A percentile compares a stretch with the other conserved stretches of the same genome.
Evolutionary conservation across 1,284 basidiomycete species (phyloP).

Genomic region (Trichosporon ovoides): DNA sequence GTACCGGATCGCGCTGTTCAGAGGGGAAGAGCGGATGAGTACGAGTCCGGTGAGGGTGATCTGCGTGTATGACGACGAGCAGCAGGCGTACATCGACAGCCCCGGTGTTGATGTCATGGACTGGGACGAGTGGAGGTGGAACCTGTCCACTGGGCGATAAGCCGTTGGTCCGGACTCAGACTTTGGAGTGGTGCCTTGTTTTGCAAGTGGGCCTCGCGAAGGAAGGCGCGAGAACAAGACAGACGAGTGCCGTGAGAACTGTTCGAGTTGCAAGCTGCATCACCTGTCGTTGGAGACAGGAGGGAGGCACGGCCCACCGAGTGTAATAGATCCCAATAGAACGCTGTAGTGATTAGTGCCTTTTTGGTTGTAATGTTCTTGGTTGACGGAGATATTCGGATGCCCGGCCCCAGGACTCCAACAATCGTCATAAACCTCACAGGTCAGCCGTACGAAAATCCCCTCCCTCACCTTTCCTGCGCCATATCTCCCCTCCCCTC

Average conservation of each 20-base stretch:
- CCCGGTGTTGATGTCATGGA: conserved; percentile 31
- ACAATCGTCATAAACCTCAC: conserved; percentile 18
- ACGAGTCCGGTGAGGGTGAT: conserved; percentile 32
- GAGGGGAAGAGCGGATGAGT: conserved; percentile 24
- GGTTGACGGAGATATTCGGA: neutral
- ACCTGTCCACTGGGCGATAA: too few relatives aligned
- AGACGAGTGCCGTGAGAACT: too few relatives aligned
- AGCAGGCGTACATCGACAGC: conserved; percentile 29
- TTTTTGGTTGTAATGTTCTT: conserved; percentile 1
- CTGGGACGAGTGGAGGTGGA: conserved; percentile 42
- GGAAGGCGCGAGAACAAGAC: too few relatives aligned
- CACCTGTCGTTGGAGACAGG: too few relatives aligned
- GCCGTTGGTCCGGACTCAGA: too few relatives aligned
- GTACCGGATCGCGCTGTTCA: conserved; percentile 35
- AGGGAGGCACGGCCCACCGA: too few relatives aligned
- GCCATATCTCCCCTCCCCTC: too few relatives aligned
- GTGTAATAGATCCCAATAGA: too few relatives aligned
- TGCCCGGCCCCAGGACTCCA: conserved; percentile 17
- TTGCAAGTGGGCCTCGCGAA: too few relatives aligned
- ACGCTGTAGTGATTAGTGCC: neutral
- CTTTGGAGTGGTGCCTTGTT: too few relatives aligned
- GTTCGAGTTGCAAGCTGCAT: too few relatives aligned
- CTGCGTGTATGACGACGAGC: conserved; percentile 34
- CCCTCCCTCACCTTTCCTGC: neutral
- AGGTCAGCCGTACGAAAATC: neutral